Evolutionary conservation across 2,329 filamentous ascomycete species (phyloP), one percentile per base, ranked within the genome.

Genomic region (Aspergillus thermomutatus): DNA sequence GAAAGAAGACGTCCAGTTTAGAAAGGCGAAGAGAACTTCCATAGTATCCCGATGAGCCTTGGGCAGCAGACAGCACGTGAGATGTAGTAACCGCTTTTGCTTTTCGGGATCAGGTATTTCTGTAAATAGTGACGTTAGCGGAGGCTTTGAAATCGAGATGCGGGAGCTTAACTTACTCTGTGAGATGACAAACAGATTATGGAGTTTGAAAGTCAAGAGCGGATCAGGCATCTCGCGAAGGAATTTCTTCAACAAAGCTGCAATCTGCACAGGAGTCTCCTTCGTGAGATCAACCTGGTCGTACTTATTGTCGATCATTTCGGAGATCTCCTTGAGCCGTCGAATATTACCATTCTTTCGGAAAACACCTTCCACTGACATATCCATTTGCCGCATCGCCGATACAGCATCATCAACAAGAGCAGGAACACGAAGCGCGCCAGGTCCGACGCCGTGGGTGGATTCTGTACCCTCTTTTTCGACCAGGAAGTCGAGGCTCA

Each of bases 321-420:
- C 91, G 41, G 91, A 88, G 6, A 95, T 81, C 60, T 96, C 92
- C 65, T 90, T 91, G 47, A 97, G 82, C 64, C 92, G 90, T 74
- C 94, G 93, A 78, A 99, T 97, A 74, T 97, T 99, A 66, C 94
- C 94, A 68, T 97, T 99, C 82, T 99, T 99, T 66, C 94, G 87
- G 84, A 99, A 99, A 23, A 99, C 92, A 67, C 94, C 94, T 75
- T 99, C 94, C 1, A 99, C 91, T 1, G 93, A 97, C 79, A 99
- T 92, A 73, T 99, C 94, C 91, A 99, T 97, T 75, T 93, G 94
- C 66, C 92, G 87, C 91, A 99, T 96, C 11, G 92, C 92, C 3
- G 90, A 89, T 40, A 99, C 88, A 50, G 93, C 87, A 71, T 97
- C 93, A 68, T 97, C 93, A n/a, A 99, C 84, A 52, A 99, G 82